Evolutionary conservation across 2,329 filamentous ascomycete species (phyloP).

Genomic region (Alternaria postmessia): DNA sequence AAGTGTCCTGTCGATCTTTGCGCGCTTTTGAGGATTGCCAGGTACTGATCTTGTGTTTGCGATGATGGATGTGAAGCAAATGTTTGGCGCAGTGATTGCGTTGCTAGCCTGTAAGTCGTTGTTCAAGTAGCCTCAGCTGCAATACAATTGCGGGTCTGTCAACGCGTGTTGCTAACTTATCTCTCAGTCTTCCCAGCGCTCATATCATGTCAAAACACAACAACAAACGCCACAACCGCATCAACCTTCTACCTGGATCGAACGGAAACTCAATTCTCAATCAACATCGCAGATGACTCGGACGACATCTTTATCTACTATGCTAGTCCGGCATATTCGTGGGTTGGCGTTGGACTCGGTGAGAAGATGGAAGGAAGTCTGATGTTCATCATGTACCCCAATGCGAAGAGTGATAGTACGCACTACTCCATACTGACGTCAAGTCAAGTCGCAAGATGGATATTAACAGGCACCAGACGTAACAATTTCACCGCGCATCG

Average conservation of each 20-base stretch:
- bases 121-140: background rate
- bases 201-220: slow-evolving; percentile 26
- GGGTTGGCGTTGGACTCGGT: slow-evolving; percentile 57
- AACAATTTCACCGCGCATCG: slow-evolving; percentile 50
- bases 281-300: slow-evolving; percentile 45
- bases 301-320: slow-evolving; percentile 48
- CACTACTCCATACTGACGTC: background rate
- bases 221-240: slow-evolving; percentile 25
- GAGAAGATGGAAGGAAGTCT: slow-evolving; percentile 53
- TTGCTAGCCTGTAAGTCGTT: slow-evolving; percentile 20
- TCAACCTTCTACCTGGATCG: slow-evolving; percentile 44
- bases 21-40: slow-evolving; percentile 3
- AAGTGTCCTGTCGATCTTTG: background rate
- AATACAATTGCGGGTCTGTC: background rate
- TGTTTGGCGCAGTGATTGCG: slow-evolving; percentile 18
- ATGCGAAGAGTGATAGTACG: slow-evolving; percentile 44
- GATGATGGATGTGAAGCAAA: slow-evolving; percentile 6
- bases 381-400: slow-evolving; percentile 57
- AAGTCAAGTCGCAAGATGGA: background rate
- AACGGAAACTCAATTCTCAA: slow-evolving; percentile 48
- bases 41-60: background rate
- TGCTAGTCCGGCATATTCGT: slow-evolving; percentile 50
- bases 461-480: slow-evolving; percentile 38
- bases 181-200: slow-evolving; percentile 26
- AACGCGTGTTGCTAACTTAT: background rate